Conservation (phyloP, 2,329 filamentous ascomycete genomes). For the Fusarium citri region DNA sequence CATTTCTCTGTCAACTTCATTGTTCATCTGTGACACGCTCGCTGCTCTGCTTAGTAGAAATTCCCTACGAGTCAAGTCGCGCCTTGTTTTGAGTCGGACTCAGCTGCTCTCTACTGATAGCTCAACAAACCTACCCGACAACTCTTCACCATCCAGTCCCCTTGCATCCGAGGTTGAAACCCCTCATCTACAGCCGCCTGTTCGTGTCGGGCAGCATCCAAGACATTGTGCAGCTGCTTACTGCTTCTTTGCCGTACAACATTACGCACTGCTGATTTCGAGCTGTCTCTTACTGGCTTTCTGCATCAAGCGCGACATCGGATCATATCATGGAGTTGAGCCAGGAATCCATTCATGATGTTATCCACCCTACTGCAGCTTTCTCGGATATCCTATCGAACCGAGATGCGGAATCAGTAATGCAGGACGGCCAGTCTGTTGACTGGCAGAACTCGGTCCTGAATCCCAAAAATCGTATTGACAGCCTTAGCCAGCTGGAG, state of each 20-base stretch:
- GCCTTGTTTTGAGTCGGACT: constrained; percentile 17
- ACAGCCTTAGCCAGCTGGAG: constrained; percentile 61
- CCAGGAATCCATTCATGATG: constrained; percentile 63
- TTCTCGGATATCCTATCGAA: constrained; percentile 49
- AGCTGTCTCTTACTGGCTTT: constrained; percentile 14
- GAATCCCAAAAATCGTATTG: constrained; percentile 71
- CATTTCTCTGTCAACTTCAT: constrained; percentile 3
- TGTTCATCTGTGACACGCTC: constrained; percentile 22
- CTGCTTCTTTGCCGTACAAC: constrained; percentile 37
- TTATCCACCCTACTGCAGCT: constrained; percentile 69
- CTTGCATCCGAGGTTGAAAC: constrained; percentile 36
- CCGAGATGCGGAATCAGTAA: constrained; percentile 1
- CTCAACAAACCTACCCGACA: constrained; percentile 16
- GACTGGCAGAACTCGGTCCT: constrained; percentile 63
- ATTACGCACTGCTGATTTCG: constrained; percentile 24
- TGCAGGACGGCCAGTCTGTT: constrained; percentile 6
- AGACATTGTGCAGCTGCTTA: constrained; percentile 39
- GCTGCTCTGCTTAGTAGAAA: constrained; percentile 5
- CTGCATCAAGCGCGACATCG: constrained; percentile 3
- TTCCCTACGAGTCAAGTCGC: constrained; percentile 5
- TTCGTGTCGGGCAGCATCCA: constrained; percentile 28
- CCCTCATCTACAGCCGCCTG: constrained; percentile 30
- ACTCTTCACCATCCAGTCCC: constrained; percentile 13
- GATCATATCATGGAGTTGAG: constrained; percentile 63
- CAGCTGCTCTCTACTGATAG: constrained; percentile 22